Evolutionary conservation across 345 rosid genomes (phyloP), one percentile per base, ranked within the genome.

Genomic region (Angophora floribunda): DNA sequence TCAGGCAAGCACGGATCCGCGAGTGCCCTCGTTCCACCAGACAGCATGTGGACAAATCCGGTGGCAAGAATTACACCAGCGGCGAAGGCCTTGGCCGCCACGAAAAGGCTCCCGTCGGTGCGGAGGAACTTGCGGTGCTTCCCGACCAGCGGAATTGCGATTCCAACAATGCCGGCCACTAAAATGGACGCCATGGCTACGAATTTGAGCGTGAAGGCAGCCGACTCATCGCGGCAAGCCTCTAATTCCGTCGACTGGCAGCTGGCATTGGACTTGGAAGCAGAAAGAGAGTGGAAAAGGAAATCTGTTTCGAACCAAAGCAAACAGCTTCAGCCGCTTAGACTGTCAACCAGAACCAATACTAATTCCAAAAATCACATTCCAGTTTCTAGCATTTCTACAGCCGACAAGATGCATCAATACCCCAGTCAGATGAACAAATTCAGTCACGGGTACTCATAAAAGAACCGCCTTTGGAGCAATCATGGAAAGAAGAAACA

Each of bases 31-130:
- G 96, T 82, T 13, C 98, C 99, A 7, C 89, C 96, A 2, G 96
- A 78, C n/a, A 97, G 91, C 99, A 96, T 97, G 89, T 97, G 99
- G 86, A 97, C 99, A 80, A 97, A 97, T 51, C 98, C 99, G 24
- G 99, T 97, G 8, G 99, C 99, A 14, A 97, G 95, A 85, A 97
- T 97, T 12, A 97, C 99, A 21, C 99, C 99, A 3, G 98, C 99
- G 0, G 98, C 99, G 50, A 97, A 97, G 13, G 98, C 98, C 93
- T 96, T 97, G 10, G 97, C 95, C 3, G 98, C 96, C 4, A 96
- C 94, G 87, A 97, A 95, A 44, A 96, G 94, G 75, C 95, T 93
- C 0, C 97, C 93, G 85, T 89, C 97, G 1, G 96, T 92, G 2
- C 93, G 94, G 57, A 97, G 94, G 87, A 94, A 93, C 52, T 92